Conservation (phyloP, 306 rosid species). For the Dryas octopetala region DNA sequence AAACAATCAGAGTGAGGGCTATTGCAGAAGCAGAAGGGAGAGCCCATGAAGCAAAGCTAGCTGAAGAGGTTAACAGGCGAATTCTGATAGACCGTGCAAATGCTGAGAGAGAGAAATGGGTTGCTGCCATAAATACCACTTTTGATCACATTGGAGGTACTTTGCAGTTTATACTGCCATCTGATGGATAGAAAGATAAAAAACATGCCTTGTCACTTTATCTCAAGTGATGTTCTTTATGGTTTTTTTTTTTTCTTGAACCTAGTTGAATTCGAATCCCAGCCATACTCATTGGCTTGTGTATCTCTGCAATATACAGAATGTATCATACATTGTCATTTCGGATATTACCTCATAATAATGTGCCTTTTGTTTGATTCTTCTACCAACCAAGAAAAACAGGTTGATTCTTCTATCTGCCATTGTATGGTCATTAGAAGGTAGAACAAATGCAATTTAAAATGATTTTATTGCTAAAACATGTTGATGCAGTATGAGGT, state of each 20-base stretch:
- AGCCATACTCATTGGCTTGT: not conserved
- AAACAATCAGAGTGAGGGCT: conserved; percentile 82
- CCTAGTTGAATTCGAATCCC: not conserved
- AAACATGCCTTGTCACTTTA: not conserved
- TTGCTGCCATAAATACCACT: conserved; percentile 92
- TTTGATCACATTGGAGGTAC: conserved; percentile 98
- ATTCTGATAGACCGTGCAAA: conserved; percentile 76
- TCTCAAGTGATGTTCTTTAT: not conserved
- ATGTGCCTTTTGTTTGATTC: not conserved
- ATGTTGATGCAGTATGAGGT: conserved; percentile 2
- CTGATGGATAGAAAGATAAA: not conserved
- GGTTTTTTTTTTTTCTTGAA: not conserved
- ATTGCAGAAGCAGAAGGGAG: conserved; percentile 97
- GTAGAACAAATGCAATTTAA: not conserved
- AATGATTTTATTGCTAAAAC: not conserved
- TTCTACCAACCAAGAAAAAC: not conserved
- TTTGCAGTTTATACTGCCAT: not conserved
- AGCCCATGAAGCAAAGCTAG: conserved; percentile 84
- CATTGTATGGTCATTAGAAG: not conserved
- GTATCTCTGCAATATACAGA: conserved; percentile 1
- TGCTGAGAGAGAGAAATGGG: conserved; percentile 94
- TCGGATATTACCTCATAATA: not conserved
- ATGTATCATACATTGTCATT: not conserved
- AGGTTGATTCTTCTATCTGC: not conserved
- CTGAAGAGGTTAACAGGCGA: conserved; percentile 89